These are phyloP conservation scores for Terfezia boudieri DNA, from an alignment of 495 filamentous ascomycete genomes.

Conservation along the genomic window DNA sequence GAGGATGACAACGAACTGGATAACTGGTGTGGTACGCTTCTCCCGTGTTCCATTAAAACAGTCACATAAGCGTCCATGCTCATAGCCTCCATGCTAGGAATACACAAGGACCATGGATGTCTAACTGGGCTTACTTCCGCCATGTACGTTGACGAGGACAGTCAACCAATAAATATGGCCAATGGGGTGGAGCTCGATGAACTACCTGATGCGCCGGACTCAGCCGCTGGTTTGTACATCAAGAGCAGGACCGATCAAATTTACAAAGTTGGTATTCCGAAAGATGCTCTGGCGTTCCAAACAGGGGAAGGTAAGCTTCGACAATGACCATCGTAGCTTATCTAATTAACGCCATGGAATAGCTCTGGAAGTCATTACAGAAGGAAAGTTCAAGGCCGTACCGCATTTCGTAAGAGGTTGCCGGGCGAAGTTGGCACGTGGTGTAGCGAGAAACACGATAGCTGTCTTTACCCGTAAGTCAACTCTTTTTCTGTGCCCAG, in stretches of 20 bases:
- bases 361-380: constrained; percentile 68
- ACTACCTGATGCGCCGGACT: constrained; percentile 50
- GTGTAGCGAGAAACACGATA: constrained; percentile 62
- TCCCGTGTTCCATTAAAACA: constrained; percentile 33
- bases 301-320: constrained; percentile 40
- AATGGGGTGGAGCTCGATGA: constrained; percentile 32
- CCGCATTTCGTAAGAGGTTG: constrained; percentile 85
- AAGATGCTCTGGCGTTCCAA: constrained; percentile 84
- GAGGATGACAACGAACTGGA: constrained; percentile 37
- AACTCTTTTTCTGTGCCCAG: background rate
- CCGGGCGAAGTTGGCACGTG: constrained; percentile 21
- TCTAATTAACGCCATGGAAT: background rate
- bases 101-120: constrained; percentile 71
- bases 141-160: constrained; percentile 78
- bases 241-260: constrained; percentile 54
- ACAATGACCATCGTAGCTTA: background rate
- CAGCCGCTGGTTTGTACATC: constrained; percentile 74
- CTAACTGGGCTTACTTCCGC: constrained; percentile 86
- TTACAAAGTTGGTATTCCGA: constrained; percentile 72
- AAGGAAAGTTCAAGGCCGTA: constrained; percentile 74
- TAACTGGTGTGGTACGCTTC: constrained; percentile 71
- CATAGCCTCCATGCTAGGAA: too few relatives aligned
- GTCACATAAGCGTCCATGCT: constrained; percentile 56
- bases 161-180: constrained; percentile 22
- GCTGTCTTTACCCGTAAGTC: constrained; percentile 65